phyloP scores from a whole-genome alignment of 2,329 filamentous ascomycete species.

The Akanthomyces uredinophilus region DNA sequence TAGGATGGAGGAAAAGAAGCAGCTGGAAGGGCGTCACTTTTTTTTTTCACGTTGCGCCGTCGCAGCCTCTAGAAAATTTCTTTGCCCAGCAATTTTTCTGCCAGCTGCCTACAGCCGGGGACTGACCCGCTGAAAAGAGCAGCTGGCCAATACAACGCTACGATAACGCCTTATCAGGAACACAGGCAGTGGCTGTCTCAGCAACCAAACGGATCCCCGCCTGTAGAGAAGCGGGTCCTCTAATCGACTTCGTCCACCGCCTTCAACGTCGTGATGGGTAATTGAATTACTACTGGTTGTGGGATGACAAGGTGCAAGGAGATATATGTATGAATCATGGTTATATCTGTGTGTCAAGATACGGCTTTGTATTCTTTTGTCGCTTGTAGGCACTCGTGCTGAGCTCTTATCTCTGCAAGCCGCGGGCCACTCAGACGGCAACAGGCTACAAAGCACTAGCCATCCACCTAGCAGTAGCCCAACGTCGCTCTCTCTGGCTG shows the following conservation, averaged over 20 bases:
- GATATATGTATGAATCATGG: background rate
- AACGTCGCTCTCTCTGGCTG: background rate
- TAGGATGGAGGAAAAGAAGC: slow-evolving; percentile 9
- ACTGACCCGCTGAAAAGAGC: background rate
- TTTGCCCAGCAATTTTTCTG: slow-evolving; percentile 14
- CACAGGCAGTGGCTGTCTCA: slow-evolving; percentile 12
- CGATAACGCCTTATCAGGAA: slow-evolving; percentile 12
- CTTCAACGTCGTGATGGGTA: background rate
- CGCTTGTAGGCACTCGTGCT: background rate
- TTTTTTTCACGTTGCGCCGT: slow-evolving; percentile 8
- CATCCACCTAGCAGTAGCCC: background rate
- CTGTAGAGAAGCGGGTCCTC: background rate
- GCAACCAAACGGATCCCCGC: slow-evolving; percentile 13
- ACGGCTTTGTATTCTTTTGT: background rate
- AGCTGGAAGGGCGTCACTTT: slow-evolving; percentile 9
- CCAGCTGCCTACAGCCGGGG: background rate
- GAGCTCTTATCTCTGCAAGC: background rate
- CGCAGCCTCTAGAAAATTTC: slow-evolving; percentile 7
- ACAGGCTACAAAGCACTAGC: background rate
- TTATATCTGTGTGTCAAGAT: too few relatives aligned
- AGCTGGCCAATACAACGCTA: background rate
- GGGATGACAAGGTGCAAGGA: too few relatives aligned
- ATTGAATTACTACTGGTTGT: too few relatives aligned
- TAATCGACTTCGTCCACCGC: background rate
- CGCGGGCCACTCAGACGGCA: background rate